phyloP scores from a whole-genome alignment of 1,139 yeast species.

The Scheffersomyces parashehatae region DNA sequence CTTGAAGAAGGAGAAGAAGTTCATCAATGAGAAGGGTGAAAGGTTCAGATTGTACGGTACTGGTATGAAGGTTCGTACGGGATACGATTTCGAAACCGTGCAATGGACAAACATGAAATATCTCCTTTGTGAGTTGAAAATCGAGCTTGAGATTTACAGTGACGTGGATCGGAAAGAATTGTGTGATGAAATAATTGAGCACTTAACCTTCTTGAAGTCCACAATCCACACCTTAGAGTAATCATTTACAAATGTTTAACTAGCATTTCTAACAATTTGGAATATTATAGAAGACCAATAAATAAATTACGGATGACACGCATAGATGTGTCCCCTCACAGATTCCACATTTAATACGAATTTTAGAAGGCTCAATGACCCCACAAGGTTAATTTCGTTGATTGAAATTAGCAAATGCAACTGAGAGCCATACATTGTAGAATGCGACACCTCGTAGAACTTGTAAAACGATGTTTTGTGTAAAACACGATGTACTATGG shows the following conservation, averaged over 20 bases:
- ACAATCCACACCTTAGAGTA: constrained; percentile 26
- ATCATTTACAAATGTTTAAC: neutral
- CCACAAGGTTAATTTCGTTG: too few relatives aligned
- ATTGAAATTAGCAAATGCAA: too few relatives aligned
- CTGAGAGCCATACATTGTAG: too few relatives aligned
- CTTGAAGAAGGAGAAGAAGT: constrained; percentile 40
- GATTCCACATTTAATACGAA: too few relatives aligned
- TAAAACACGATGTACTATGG: too few relatives aligned
- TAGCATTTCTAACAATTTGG: neutral
- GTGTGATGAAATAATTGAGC: constrained; percentile 50
- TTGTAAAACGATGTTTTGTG: too few relatives aligned
- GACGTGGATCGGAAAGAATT: constrained; percentile 44
- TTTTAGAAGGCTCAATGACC: too few relatives aligned
- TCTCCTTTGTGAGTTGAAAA: constrained; percentile 54
- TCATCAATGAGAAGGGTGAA: constrained; percentile 44
- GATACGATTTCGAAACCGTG: constrained; percentile 59
- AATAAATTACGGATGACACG: too few relatives aligned
- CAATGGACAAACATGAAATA: constrained; percentile 64
- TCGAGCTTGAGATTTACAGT: constrained; percentile 46
- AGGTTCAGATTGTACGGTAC: constrained; percentile 56
- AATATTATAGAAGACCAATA: neutral
- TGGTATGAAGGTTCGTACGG: constrained; percentile 50
- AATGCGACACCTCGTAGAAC: too few relatives aligned
- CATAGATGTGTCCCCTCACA: too few relatives aligned
- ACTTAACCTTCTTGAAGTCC: constrained; percentile 40